These are phyloP conservation scores for Aquilaria sinensis DNA, from an alignment of 345 rosid genomes.

Conservation along the genomic window DNA sequence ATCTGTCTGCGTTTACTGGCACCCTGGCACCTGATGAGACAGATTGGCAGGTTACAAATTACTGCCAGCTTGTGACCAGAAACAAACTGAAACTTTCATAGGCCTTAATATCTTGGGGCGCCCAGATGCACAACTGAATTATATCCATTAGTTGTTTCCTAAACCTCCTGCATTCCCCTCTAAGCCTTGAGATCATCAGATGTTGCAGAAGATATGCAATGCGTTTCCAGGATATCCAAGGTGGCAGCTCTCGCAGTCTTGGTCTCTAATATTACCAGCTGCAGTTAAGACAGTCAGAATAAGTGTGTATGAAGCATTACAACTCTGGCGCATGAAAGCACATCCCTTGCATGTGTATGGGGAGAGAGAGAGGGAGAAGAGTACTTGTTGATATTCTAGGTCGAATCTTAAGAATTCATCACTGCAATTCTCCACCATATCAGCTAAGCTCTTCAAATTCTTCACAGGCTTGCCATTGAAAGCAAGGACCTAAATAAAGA, in stretches of 20 bases:
- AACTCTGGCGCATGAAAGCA: too few relatives aligned
- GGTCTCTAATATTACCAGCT: conserved; percentile 67
- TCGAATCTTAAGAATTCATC: conserved; percentile 78
- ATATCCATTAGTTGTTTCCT: not conserved
- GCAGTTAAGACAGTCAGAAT: conserved; percentile 12
- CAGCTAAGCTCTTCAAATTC: conserved; percentile 74
- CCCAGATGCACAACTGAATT: too few relatives aligned
- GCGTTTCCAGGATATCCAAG: conserved; percentile 67
- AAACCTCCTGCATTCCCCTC: conserved; percentile 1
- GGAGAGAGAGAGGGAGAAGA: conserved; percentile 12
- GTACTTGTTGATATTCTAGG: conserved; percentile 83
- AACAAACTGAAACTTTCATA: not conserved
- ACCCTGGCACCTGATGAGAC: too few relatives aligned
- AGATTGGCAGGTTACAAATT: too few relatives aligned
- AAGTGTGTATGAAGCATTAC: not conserved
- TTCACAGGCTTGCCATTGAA: conserved; percentile 81
- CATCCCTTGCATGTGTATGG: not conserved
- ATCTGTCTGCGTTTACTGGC: too few relatives aligned
- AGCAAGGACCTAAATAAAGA: conserved; percentile 57
- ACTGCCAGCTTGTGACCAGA: too few relatives aligned
- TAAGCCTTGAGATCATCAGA: conserved; percentile 78
- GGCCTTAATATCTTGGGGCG: not conserved
- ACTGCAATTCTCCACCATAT: conserved; percentile 76
- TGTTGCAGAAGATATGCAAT: conserved; percentile 83
- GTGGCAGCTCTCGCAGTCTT: conserved; percentile 79